Conservation (phyloP, 495 filamentous ascomycete species). For the Annulohypoxylon moriforme region DNA sequence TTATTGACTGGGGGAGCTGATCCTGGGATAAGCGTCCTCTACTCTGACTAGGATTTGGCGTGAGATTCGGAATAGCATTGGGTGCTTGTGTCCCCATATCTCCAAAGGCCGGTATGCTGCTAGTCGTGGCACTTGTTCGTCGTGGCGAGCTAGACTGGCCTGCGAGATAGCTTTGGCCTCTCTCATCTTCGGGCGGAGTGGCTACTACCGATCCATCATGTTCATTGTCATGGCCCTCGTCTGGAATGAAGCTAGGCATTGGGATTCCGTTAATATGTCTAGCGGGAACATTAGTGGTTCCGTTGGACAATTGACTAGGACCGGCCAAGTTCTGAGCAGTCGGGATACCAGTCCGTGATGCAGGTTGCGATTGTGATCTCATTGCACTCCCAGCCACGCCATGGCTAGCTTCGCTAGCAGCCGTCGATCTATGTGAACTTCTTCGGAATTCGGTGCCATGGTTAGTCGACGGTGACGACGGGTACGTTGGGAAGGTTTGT, state of each 20-base stretch:
- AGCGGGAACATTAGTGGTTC: constrained; percentile 45
- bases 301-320: constrained; percentile 46
- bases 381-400: constrained; percentile 56
- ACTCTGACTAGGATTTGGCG: constrained; percentile 30
- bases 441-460: constrained; percentile 59
- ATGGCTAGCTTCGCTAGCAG: constrained; percentile 53
- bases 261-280: constrained; percentile 56
- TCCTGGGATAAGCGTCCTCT: constrained; percentile 61
- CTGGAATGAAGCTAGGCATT: constrained; percentile 62
- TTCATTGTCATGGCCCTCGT: constrained; percentile 57
- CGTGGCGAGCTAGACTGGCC: constrained; percentile 49
- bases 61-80: constrained; percentile 1
- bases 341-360: constrained; percentile 53
- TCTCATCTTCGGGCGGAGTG: constrained; percentile 56
- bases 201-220: constrained; percentile 45
- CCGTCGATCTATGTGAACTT: constrained; percentile 60
- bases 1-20: constrained; percentile 60
- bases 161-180: constrained; percentile 40
- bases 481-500: constrained; percentile 55
- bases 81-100: constrained; percentile 51
- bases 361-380: constrained; percentile 69
- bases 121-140: constrained; percentile 50
- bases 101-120: constrained; percentile 56
- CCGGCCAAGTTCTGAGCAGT: constrained; percentile 38
- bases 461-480: constrained; percentile 59